Percentiles rank a stretch among this genome's conserved stretches.
These are phyloP conservation scores for Chlorella ohadii DNA, from an alignment of 139 green algal species.

Conservation along the genomic window DNA sequence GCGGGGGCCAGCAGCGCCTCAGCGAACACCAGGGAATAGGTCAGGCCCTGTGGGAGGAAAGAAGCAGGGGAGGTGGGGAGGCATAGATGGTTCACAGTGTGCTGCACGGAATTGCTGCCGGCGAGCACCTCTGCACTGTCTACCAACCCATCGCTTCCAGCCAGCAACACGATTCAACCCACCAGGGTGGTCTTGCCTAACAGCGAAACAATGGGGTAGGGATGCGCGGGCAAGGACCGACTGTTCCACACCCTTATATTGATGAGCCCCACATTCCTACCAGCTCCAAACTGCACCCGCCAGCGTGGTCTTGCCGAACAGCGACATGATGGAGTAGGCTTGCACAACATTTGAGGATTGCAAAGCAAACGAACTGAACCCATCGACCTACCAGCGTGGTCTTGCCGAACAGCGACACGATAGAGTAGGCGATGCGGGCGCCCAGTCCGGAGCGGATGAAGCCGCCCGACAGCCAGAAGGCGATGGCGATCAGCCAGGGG, in stretches of 20 bases:
- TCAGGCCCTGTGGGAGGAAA: not conserved
- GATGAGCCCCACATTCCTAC: too few relatives aligned
- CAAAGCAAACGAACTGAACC: too few relatives aligned
- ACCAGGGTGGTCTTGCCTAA: not conserved
- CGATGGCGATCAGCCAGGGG: constrained; percentile 97
- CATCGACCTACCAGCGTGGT: constrained; percentile 97
- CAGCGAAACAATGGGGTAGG: not conserved
- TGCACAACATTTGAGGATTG: too few relatives aligned
- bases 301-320: not conserved
- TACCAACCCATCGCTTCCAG: too few relatives aligned
- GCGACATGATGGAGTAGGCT: not conserved
- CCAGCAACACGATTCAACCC: too few relatives aligned
- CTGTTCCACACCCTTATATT: too few relatives aligned
- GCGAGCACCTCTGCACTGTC: too few relatives aligned
- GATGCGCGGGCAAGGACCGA: too few relatives aligned
- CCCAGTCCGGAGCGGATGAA: constrained; percentile 99
- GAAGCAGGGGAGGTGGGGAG: too few relatives aligned
- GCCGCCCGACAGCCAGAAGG: constrained; percentile 97
- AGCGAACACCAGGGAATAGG: constrained; percentile 48
- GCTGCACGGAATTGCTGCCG: too few relatives aligned
- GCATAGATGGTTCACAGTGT: too few relatives aligned
- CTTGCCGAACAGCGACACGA: constrained; percentile 95
- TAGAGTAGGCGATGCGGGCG: constrained; percentile 96
- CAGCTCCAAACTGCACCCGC: too few relatives aligned
- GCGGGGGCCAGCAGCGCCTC: constrained; percentile 97